phyloP scores from a whole-genome alignment of 2,329 filamentous ascomycete genomes.

The Ophiostoma fasciatum region DNA sequence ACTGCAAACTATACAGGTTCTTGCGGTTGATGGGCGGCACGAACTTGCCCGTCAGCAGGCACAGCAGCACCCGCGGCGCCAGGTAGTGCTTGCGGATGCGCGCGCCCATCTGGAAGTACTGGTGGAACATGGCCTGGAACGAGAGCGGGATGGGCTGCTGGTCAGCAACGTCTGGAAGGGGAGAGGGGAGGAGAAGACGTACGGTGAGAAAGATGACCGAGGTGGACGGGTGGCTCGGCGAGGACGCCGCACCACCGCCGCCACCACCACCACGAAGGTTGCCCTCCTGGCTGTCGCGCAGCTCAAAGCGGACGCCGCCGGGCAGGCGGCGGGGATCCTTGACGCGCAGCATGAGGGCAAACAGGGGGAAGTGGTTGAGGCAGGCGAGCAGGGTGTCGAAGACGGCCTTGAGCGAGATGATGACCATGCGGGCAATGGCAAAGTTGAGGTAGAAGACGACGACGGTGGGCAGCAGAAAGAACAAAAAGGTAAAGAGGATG shows the following conservation, averaged over 20 bases:
- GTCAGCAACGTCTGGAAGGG: neutral
- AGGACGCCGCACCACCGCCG: conserved; percentile 21
- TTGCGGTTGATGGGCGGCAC: conserved; percentile 91
- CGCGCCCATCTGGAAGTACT: conserved; percentile 89
- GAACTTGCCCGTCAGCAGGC: conserved; percentile 78
- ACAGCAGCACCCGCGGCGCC: conserved; percentile 73
- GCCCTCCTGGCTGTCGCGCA: conserved; percentile 52
- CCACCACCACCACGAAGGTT: neutral
- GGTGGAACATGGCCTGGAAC: conserved; percentile 88
- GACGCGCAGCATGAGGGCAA: conserved; percentile 87
- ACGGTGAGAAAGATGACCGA: conserved; percentile 83
- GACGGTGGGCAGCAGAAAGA: conserved; percentile 88
- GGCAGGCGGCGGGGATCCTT: conserved; percentile 87
- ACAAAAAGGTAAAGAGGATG: conserved; percentile 87
- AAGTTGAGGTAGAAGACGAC: conserved; percentile 96
- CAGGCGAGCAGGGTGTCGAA: conserved; percentile 88
- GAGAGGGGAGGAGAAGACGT: neutral
- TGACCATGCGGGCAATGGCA: conserved; percentile 83
- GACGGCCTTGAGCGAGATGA: conserved; percentile 80
- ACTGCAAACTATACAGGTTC: conserved; percentile 90
- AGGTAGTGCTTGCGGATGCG: conserved; percentile 93
- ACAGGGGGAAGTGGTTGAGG: conserved; percentile 93
- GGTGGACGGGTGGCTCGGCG: conserved; percentile 39
- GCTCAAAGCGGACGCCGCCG: conserved; percentile 84
- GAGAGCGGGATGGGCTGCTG: conserved; percentile 70